Evolutionary conservation across 306 rosid species (phyloP), one percentile per base, ranked within the genome.

Genomic region (Boehmeria nivea): DNA sequence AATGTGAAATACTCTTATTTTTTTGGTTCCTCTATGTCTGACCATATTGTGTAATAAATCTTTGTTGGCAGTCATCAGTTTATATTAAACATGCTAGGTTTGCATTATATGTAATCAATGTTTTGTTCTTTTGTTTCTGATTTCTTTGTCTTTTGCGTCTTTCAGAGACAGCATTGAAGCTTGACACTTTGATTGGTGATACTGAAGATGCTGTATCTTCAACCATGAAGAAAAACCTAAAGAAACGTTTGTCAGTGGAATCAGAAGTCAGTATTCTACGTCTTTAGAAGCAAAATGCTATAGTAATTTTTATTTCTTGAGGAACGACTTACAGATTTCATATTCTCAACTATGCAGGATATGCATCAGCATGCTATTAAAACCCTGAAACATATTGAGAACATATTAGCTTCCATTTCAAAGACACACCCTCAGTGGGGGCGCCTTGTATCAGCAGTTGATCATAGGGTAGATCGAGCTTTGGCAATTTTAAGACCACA

Each of bases 401-500:
- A 72, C 40, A 44, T 78, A 26, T 65, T 91, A 59, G 55, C 82
- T 60, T 74, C 89, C 19, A 81, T 87, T 62, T 65, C 94, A 18
- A 84, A 68, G 63, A 22, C 50, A 46, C 83, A 71, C 42, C 96
- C 94, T 27, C 87, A 84, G 48, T 87, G 96, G 98, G 83, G 77
- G 40, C 75, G 63, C 45, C 94, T 91, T 62, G 83, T 80, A 53
- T 80, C 91, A 60, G 88, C 93, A 0, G 96, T 84, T 70, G 96
- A 87, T 75, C 95, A 91, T 57, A 78, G 96, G 72, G 95, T 87
- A 49, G 95, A 91, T 73, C 83, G 98, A 56, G 87, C 95, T 50
- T 78, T 91, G 57, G 98, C 98, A 51, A 68, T 76, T 64, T 83
- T 87, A 70, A 77, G 98, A 69, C 98, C 96, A n/a, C 87, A 87